These are phyloP conservation scores for Boletellus emodensis DNA, from an alignment of 768 basidiomycete genomes.

Conservation along the genomic window DNA sequence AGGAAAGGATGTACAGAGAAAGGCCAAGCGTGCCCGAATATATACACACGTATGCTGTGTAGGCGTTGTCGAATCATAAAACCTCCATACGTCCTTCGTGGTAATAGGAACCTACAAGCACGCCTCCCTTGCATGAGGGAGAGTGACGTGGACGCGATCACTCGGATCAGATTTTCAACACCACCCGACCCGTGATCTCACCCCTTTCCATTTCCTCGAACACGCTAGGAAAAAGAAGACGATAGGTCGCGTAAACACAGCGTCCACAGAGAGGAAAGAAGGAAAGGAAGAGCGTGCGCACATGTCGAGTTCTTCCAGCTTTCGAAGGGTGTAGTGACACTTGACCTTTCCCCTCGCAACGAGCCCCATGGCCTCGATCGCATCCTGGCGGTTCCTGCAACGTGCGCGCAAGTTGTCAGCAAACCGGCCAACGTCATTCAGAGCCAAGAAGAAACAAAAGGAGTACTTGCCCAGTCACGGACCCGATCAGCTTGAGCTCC, in stretches of 20 bases:
- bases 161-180: slow-evolving; percentile 17
- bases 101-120: too few relatives aligned
- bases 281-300: slow-evolving; percentile 1
- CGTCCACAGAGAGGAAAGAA: not conserved
- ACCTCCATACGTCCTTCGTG: not conserved
- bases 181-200: slow-evolving; percentile 16
- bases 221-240: slow-evolving; percentile 5
- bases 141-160: too few relatives aligned
- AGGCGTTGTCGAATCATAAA: not conserved
- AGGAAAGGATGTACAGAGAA: too few relatives aligned
- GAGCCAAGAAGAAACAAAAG: too few relatives aligned
- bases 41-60: too few relatives aligned
- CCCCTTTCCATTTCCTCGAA: slow-evolving; percentile 20
- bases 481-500: slow-evolving; percentile 24
- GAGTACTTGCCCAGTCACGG: slow-evolving; percentile 17
- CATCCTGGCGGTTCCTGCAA: slow-evolving; percentile 40
- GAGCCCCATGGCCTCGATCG: slow-evolving; percentile 41
- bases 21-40: too few relatives aligned
- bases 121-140: too few relatives aligned
- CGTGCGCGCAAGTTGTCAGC: not conserved
- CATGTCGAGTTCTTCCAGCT: slow-evolving; percentile 28
- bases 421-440: too few relatives aligned
- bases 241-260: not conserved
- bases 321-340: slow-evolving; percentile 23
- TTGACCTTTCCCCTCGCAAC: slow-evolving; percentile 36